Base-by-base conservation (phyloP, 2,329 filamentous ascomycete genomes). In the Cryphonectria radicalis region DNA sequence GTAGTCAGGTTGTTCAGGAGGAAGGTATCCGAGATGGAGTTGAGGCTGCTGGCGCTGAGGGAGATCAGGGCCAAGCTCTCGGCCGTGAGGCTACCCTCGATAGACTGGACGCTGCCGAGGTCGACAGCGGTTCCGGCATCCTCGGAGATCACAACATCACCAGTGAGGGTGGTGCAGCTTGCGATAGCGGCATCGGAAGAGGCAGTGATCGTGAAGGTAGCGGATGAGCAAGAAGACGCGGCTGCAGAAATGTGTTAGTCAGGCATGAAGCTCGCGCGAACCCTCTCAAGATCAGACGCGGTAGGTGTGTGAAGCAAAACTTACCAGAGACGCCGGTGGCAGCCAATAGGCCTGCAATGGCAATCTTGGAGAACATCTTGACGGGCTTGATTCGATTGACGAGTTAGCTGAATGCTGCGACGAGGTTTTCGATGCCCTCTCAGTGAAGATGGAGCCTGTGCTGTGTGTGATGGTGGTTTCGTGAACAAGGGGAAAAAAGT, bases 11-110 rank as follows among this genome's bases (percentile, higher is more conserved):
- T 89, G 76, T 87, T 83, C 74, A 98, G 84, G 72, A 84, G 81
- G 85, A 98, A 94, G n/a, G 80, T 82, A 65, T 92, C 90, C 64
- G 86, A 87, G 78, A 99, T 92, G 66, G 84, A 83, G 74, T 83
- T 79, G 74, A 98, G 86, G 69, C 86, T 85, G 73, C 83, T 80
- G 74, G 89, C 91, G 68, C 84, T 82, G 73, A 98, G 81, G 70
- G 84, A 86, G 77, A 88, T 89, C 73, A 98, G 75, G 10, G 79
- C 76, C 74, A 87, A 88, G 82, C 93, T 92, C 72, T 82, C 77
- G 79, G 88, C 82, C 63, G 88, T 86, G 70, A 92, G 79, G 78
- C 87, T 83, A 74, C 89, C 89, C 67, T 82, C 82, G 77, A 92
- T 86, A 73, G 84, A 76, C 78, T 88, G 77, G 63, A 88, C 82